Evolutionary conservation across 768 basidiomycete species (phyloP), one percentile per base, ranked within the genome.

Genomic region (Amanita rubescens): DNA sequence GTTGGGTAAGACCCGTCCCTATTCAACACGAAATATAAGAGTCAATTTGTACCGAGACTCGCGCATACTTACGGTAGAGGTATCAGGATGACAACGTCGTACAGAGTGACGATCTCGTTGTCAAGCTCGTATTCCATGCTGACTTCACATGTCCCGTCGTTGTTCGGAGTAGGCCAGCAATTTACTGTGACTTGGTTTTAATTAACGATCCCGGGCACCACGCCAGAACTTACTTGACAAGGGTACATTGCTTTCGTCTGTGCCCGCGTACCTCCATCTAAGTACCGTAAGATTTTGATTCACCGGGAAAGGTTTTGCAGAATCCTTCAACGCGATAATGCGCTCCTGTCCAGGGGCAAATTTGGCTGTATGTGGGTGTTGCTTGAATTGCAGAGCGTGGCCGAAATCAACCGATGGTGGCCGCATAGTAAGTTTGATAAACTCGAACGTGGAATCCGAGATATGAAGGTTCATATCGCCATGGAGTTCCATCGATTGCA

Each of bases 91-190:
- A 82, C 76, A 20, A 94, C 80, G 65, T 97, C 90, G 66, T 90
- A 81, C 2, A 97, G 75, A 0, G 82, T 81, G 51, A 97, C 70
- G 45, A 77, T 78, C 57, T 87, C 79, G 58, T 92, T 89, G 65
- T 95, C 93, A 43, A 98, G 85, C 66, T 98, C 94, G 64, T 96
- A 97, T 69, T 97, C 96, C 57, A 98, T 90, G 69, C 90, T 94
- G 55, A 98, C 90, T 58, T 95, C 93, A 59, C 85, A 89, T 1
- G 86, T 87, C n/a, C 93, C 93, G 56, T 92, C 87, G 60, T 90
- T 91, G 35, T 89, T 85, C 5, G 90, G 87, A 11, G 92, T 85
- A 11, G 94, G 96, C 94, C 94, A 98, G 70, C 92, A 94, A 65
- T 92, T 99, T 67, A 99, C 94, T 94, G 58, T 27, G 9, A 32